Evolutionary conservation across 2,329 filamentous ascomycete species (phyloP), one percentile per base, ranked within the genome.

Genomic region (Aspergillus chevalieri): DNA sequence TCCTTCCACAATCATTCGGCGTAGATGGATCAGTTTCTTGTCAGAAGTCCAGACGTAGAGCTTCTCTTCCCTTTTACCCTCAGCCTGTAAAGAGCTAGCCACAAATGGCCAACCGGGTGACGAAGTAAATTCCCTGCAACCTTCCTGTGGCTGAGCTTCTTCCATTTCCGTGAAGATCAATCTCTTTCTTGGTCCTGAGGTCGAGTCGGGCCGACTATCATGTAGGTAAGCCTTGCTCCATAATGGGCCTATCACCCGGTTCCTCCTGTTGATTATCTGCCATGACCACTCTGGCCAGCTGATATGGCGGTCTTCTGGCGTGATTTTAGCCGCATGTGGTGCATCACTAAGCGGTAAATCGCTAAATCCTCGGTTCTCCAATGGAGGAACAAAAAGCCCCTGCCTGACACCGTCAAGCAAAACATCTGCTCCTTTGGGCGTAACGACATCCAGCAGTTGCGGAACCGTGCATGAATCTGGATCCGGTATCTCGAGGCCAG

Each of bases 301-400:
- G 6, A 95, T 69, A 51, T 82, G 78, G 2, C 75, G 72, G 58
- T 92, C 82, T 5, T 76, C 69, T 48, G 84, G 79, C 1, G 70
- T 80, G 52, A 95, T 81, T 64, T 95, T 95, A 1, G 82, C 80
- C 1, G 92, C 92, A 60, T 85, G 79, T 6, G 61, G 66, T 15
- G 56, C 60, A 45, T 65, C 55, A 8, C 7, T 2, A n/a, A 19
- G 34, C 34, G n/a, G 6, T n/a, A 15, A n/a, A 38, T n/a, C 17
- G 34, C n/a, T n/a, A 38, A 38, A 15, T 9, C 38, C 38, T 12
- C 38, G 4, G 17, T 21, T 19, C 33, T 65, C 57, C n/a, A 79
- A 65, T 1, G 84, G 87, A 1, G 82, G 79, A 0, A 90, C 71
- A 61, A 90, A 90, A 0, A 85, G 56, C 0, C 82, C 76, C 1